These are phyloP conservation scores for Salix udensis DNA, from an alignment of 345 rosid species.

Conservation along the genomic window DNA sequence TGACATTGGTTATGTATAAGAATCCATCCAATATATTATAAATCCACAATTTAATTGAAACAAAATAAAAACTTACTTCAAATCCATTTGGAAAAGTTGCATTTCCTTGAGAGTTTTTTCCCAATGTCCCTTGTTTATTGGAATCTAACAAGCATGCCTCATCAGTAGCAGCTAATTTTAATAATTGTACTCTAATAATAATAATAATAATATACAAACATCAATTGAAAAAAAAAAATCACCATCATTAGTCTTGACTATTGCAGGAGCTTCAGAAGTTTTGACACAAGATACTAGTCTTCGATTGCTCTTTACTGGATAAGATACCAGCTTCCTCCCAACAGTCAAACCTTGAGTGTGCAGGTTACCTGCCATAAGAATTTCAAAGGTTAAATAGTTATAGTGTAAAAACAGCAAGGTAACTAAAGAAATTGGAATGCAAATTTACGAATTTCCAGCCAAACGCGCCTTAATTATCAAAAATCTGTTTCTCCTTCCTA, in stretches of 20 bases:
- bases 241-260: slow-evolving; percentile 55
- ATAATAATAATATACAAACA: background rate
- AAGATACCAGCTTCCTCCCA: slow-evolving; percentile 15
- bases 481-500: background rate
- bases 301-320: slow-evolving; percentile 23
- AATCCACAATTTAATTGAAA: background rate
- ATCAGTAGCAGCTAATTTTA: background rate
- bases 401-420: background rate
- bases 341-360: slow-evolving; percentile 26
- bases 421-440: background rate
- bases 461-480: background rate
- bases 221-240: slow-evolving; percentile 1
- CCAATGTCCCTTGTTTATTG: slow-evolving; percentile 27
- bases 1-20: background rate
- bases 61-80: slow-evolving; percentile 45
- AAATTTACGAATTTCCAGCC: background rate
- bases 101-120: slow-evolving; percentile 33
- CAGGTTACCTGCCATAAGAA: slow-evolving; percentile 24
- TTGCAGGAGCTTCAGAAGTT: slow-evolving; percentile 44
- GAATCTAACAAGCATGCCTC: slow-evolving; percentile 35
- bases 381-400: background rate
- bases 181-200: background rate
- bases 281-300: slow-evolving; percentile 35
- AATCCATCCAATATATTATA: background rate
- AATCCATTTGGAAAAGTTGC: slow-evolving; percentile 71